phyloP scores from a whole-genome alignment of 805 yeast species.

The Metahyphopichia silvanorum region DNA sequence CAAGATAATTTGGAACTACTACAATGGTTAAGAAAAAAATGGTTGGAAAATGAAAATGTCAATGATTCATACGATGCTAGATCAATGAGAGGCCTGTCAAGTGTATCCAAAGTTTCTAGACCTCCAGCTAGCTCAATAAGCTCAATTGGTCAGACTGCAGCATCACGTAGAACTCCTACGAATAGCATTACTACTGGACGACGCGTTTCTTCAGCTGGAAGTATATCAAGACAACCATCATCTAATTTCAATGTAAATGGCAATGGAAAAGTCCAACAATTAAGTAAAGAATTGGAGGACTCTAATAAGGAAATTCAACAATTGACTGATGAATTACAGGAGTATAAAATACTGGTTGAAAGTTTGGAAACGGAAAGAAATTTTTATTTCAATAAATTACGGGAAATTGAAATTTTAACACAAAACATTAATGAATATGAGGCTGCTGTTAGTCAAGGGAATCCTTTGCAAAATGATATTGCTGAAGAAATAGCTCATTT shows the following conservation, averaged over 20 bases:
- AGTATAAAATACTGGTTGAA: slow-evolving; percentile 57
- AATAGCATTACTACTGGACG: neutral
- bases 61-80: slow-evolving; percentile 64
- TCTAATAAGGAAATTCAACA: slow-evolving; percentile 37
- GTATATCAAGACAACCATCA: neutral
- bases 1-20: slow-evolving; percentile 93
- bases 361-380: slow-evolving; percentile 79
- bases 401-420: slow-evolving; percentile 81
- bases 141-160: slow-evolving; percentile 1
- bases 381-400: slow-evolving; percentile 83
- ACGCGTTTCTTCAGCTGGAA: neutral
- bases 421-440: slow-evolving; percentile 45
- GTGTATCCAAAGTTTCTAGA: slow-evolving; percentile 1
- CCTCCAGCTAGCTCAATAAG: slow-evolving; percentile 1
- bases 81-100: slow-evolving; percentile 16
- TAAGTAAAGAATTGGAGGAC: slow-evolving; percentile 45
- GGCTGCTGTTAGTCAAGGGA: slow-evolving; percentile 6
- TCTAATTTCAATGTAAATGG: neutral
- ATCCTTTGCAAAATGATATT: slow-evolving; percentile 20
- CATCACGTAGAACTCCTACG: neutral
- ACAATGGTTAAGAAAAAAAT: slow-evolving; percentile 85
- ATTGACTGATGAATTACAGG: slow-evolving; percentile 51
- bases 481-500: slow-evolving; percentile 40
- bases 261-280: neutral
- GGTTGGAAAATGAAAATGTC: slow-evolving; percentile 75